Conservation (phyloP, 1,284 basidiomycete species). For the Athelia sp. region DNA sequence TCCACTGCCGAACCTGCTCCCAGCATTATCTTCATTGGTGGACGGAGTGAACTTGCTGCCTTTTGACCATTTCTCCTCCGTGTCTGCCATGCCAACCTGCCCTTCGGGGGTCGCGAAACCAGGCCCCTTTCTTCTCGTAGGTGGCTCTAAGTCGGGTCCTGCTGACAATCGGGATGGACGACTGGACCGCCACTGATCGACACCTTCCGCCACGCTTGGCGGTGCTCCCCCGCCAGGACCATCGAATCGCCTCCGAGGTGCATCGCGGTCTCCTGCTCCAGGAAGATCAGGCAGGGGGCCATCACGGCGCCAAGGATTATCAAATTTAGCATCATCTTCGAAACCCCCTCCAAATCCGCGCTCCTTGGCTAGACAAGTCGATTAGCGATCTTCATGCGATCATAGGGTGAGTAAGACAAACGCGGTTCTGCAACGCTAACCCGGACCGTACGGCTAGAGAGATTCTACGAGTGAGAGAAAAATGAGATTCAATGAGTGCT, state of each 20-base stretch:
- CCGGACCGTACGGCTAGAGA: conserved; percentile 80
- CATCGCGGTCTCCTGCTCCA: conserved; percentile 41
- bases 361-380: conserved; percentile 60
- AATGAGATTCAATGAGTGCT: conserved; percentile 6
- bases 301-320: conserved; percentile 81
- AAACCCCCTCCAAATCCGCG: conserved; percentile 49
- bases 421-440: conserved; percentile 96
- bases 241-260: conserved; percentile 61
- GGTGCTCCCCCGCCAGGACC: conserved; percentile 41
- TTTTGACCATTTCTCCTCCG: conserved; percentile 70
- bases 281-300: conserved; percentile 75
- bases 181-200: conserved; percentile 67
- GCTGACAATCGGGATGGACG: conserved; percentile 37
- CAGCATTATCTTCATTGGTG: conserved; percentile 30
- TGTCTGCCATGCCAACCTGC: conserved; percentile 58
- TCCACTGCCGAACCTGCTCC: conserved; percentile 45
- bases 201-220: conserved; percentile 49
- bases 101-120: conserved; percentile 49
- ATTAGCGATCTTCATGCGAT: neutral
- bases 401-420: conserved; percentile 36
- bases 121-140: conserved; percentile 49
- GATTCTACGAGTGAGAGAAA: conserved; percentile 34
- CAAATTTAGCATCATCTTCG: conserved; percentile 72
- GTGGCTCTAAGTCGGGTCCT: conserved; percentile 40
- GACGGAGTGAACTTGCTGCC: conserved; percentile 68